Evolutionary conservation across 805 yeast genomes (phyloP).

Genomic region (Myxozyma kluyveri): DNA sequence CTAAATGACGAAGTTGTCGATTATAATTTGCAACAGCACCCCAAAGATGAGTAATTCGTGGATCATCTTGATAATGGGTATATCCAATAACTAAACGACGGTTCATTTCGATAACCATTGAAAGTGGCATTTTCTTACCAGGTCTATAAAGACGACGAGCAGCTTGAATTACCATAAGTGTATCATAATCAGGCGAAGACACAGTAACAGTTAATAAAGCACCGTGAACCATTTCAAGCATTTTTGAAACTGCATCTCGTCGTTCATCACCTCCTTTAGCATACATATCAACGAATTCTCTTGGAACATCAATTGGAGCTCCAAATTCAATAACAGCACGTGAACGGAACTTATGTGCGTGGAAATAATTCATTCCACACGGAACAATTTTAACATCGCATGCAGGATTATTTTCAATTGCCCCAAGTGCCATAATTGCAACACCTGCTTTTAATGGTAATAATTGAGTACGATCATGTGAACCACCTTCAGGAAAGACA

Average conservation of each 20-base stretch:
- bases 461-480: slow-evolving; percentile 90
- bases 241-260: slow-evolving; percentile 67
- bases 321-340: slow-evolving; percentile 96
- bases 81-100: slow-evolving; percentile 83
- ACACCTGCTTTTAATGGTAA: slow-evolving; percentile 96
- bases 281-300: slow-evolving; percentile 63
- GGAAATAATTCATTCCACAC: slow-evolving; percentile 96
- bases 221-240: slow-evolving; percentile 68
- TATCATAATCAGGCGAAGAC: slow-evolving; percentile 86
- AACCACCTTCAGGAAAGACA: slow-evolving; percentile 97
- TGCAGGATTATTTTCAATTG: slow-evolving; percentile 72
- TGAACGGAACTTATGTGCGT: slow-evolving; percentile 91
- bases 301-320: slow-evolving; percentile 67
- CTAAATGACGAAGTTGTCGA: slow-evolving; percentile 56
- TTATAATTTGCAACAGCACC: slow-evolving; percentile 70
- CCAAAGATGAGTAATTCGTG: slow-evolving; percentile 59
- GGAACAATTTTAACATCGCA: slow-evolving; percentile 86
- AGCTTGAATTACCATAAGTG: slow-evolving; percentile 83
- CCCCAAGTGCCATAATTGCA: slow-evolving; percentile 96
- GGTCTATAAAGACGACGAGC: slow-evolving; percentile 86
- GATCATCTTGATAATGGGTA: slow-evolving; percentile 66
- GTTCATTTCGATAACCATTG: slow-evolving; percentile 85
- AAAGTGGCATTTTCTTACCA: slow-evolving; percentile 67
- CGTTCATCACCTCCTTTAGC: slow-evolving; percentile 60
- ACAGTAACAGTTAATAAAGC: slow-evolving; percentile 86